Base-by-base conservation (phyloP, 192 early-diverging fungal genomes). In the Coemansia sp. region DNA sequence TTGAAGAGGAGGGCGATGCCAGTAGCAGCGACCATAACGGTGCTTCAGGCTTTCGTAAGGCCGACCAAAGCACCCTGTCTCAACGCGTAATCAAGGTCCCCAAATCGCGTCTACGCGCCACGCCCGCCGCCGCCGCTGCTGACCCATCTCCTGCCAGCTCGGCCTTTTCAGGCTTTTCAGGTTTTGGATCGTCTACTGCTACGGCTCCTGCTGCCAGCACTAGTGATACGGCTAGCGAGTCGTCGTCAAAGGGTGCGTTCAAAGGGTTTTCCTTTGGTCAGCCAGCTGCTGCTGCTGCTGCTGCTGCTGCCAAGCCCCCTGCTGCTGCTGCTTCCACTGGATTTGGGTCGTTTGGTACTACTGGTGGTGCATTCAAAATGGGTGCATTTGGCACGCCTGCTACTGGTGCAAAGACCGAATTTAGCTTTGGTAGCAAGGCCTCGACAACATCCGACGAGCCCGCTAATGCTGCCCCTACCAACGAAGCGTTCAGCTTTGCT, bases 81-180 rank as follows among this genome's bases (percentile, higher is more conserved):
- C 39, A 38, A 33, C 63, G 79, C 34, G 64, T 67, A 8, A 81
- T 81, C n/a, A 68, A 71, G 40, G 68, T 68, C 50, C 79, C 79
- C 41, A 76, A 74, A 42, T 82, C 80, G 33, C 69, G 80, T 2
- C 42, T 80, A 11, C 71, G 72, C 39, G 33, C 50, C 19, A 53
- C 57, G 4, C 29, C 35, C 2, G 35, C 43, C 9, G 9, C 55
- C 10, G 39, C 34, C 8, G 36, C 56, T 33, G 35, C 54, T 5
- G 58, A 53, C 22, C 52, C 58, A 18, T 21, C 54, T 38, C 12
- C 29, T 15, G n/a, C 66, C 27, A 55, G 24, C 10, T 21, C 52
- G 0, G 56, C 70, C 4, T 74, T 74, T 24, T 39, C 74, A 0
- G 62, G 72, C 0, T 75, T 79, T 55, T 35, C 58, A 0, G 76